phyloP scores from a whole-genome alignment of 768 basidiomycete genomes.

The Chalciporus piperatus region DNA sequence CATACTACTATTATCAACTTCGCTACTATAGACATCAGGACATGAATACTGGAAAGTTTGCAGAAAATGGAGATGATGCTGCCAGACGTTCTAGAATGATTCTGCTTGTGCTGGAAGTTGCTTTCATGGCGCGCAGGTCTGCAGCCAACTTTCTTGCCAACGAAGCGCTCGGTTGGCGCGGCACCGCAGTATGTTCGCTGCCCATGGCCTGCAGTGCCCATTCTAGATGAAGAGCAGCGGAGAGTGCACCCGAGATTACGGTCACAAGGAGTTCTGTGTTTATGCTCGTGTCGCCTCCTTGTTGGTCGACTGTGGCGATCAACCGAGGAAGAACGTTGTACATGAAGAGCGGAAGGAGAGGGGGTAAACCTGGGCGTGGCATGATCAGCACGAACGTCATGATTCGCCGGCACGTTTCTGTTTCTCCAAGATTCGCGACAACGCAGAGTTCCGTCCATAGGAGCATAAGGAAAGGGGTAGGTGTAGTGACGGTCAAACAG shows the following conservation, averaged over 20 bases:
- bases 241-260: slow-evolving; percentile 62
- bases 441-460: slow-evolving; percentile 67
- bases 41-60: slow-evolving; percentile 70
- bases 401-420: slow-evolving; percentile 61
- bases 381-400: slow-evolving; percentile 66
- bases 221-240: slow-evolving; percentile 67
- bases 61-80: slow-evolving; percentile 61
- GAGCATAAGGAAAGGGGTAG: slow-evolving; percentile 58
- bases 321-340: slow-evolving; percentile 64
- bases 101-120: slow-evolving; percentile 46
- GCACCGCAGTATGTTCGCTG: slow-evolving; percentile 45
- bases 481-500: slow-evolving; percentile 56
- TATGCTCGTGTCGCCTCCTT: slow-evolving; percentile 50
- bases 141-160: slow-evolving; percentile 65
- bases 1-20: slow-evolving; percentile 17
- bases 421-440: slow-evolving; percentile 54
- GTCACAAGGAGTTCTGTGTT: slow-evolving; percentile 63
- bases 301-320: slow-evolving; percentile 50
- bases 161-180: slow-evolving; percentile 61
- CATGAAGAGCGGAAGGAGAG: slow-evolving; percentile 72
- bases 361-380: slow-evolving; percentile 55
- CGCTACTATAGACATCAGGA: slow-evolving; percentile 11
- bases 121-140: slow-evolving; percentile 54
- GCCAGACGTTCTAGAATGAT: slow-evolving; percentile 58
- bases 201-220: slow-evolving; percentile 58